phyloP scores from a whole-genome alignment of 1,139 yeast genomes.

The Entelexis paramagnoliae region DNA sequence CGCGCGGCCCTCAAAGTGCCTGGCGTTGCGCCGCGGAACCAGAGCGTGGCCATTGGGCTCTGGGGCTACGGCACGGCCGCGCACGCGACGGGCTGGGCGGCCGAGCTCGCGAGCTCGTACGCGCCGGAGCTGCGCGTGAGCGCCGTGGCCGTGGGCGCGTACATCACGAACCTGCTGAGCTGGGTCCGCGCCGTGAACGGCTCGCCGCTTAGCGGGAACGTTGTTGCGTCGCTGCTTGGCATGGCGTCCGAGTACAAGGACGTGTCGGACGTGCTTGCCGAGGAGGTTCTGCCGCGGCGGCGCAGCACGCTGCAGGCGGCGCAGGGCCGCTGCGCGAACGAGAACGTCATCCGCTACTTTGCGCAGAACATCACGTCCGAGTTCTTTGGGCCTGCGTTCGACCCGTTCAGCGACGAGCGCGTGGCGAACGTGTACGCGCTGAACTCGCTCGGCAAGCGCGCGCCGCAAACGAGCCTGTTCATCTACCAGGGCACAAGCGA shows the following conservation, averaged over 20 bases:
- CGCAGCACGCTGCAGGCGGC: conserved; percentile 16
- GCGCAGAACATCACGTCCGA: conserved; percentile 15
- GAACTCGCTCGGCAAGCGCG: conserved; percentile 20
- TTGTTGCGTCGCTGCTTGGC: conserved; percentile 24
- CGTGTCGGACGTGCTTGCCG: conserved; percentile 19
- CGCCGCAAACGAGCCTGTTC: conserved; percentile 26
- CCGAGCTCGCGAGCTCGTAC: conserved; percentile 27
- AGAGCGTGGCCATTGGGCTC: conserved; percentile 22
- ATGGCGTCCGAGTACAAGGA: conserved; percentile 28
- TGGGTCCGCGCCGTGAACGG: conserved; percentile 18
- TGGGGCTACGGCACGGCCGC: conserved; percentile 33
- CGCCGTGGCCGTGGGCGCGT: conserved; percentile 28
- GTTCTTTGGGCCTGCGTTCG: conserved; percentile 12
- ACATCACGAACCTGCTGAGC: conserved; percentile 25
- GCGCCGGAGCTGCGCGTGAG: conserved; percentile 29
- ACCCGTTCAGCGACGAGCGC: conserved; percentile 12
- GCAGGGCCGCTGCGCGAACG: conserved; percentile 13
- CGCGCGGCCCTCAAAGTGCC: conserved; percentile 24
- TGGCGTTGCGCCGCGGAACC: conserved; percentile 15
- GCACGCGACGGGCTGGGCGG: conserved; percentile 30
- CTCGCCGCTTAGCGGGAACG: conserved; percentile 19
- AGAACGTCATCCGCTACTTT: conserved; percentile 14
- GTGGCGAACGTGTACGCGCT: conserved; percentile 23
- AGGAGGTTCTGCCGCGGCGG: conserved; percentile 24
- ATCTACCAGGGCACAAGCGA: conserved; percentile 29